Evolutionary conservation across 257 asterid genomes (phyloP), one percentile per base, ranked within the genome.

Genomic region (Handroanthus guayacan): DNA sequence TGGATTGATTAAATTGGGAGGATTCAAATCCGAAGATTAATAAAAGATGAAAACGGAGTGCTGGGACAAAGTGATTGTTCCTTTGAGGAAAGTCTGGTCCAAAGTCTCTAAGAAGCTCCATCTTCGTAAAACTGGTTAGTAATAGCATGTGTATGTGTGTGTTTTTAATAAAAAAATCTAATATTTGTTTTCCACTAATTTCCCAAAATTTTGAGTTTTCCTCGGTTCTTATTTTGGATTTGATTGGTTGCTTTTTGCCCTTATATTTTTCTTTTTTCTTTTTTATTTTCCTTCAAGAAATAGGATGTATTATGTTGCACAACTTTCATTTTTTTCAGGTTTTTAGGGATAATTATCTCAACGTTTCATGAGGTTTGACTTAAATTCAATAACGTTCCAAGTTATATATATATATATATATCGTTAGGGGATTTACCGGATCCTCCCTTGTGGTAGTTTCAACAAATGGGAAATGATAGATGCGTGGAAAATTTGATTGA

Each of bases 71-170:
- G 80, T 89, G 87, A 75, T 58, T 76, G 64, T 58, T 43, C 91
- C 93, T 3, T 62, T 92, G 77, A 83, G 77, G 72, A 85, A 82
- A 74, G 91, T 83, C 25, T 87, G 91, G 91, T 31, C 39, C 79
- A 89, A 82, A 75, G 76, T 88, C 38, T 88, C 92, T 5, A 73
- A 50, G 62, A 78, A 79, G 39, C 41, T 89, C 36, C 76, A 77
- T 36, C 74, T 76, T 45, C 84, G 66, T 52, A 85, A 82, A 84
- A 36, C 87, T 20, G 97, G 98, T 93, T 7, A 5, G 69, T 25
- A 25, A 25, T 25, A 25, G 31, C 31, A 25, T 16, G 14, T 37
- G 62, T 54, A 7, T 34, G 9, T 4, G 3, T 7, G 43, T 18
- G 52, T 67, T 25, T 20, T 47, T 62, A 47, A 76, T 76, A 20